Evolutionary conservation across 2,329 filamentous ascomycete genomes (phyloP).

Genomic region (Colletotrichum godetiae): DNA sequence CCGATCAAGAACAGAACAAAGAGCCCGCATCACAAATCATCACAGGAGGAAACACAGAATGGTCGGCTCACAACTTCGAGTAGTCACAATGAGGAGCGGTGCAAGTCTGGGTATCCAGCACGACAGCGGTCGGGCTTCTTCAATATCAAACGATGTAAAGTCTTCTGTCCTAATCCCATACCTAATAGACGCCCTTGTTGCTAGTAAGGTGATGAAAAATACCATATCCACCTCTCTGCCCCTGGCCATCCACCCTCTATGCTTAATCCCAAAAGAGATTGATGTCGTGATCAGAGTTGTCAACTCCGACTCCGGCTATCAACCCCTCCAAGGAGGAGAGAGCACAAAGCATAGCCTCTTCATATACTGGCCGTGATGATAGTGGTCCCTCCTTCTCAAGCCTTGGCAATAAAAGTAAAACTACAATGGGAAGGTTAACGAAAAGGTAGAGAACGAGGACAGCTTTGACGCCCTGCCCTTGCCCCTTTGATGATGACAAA

Average conservation of each 20-base stretch:
- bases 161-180: constrained; percentile 14
- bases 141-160: constrained; percentile 28
- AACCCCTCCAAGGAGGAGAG: background rate
- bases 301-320: too few species aligned
- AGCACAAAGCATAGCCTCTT: constrained; percentile 1
- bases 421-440: constrained; percentile 27
- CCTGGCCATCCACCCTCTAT: constrained; percentile 1
- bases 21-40: background rate
- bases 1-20: background rate
- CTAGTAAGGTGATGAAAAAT: constrained; percentile 13
- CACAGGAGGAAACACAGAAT: background rate
- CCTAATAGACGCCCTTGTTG: constrained; percentile 30
- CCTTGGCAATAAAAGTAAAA: constrained; percentile 14
- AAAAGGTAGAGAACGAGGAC: constrained; percentile 16
- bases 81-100: background rate
- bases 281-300: background rate
- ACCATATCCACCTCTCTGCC: background rate
- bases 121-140: constrained; percentile 13
- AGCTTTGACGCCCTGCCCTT: constrained; percentile 1
- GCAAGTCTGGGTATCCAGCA: background rate
- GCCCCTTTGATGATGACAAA: constrained; percentile 6
- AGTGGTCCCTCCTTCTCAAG: background rate
- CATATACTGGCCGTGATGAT: background rate
- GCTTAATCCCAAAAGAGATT: constrained; percentile 7
- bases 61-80: background rate